phyloP scores from a whole-genome alignment of 139 green algal genomes.

The Spirogloea muscicola region DNA sequence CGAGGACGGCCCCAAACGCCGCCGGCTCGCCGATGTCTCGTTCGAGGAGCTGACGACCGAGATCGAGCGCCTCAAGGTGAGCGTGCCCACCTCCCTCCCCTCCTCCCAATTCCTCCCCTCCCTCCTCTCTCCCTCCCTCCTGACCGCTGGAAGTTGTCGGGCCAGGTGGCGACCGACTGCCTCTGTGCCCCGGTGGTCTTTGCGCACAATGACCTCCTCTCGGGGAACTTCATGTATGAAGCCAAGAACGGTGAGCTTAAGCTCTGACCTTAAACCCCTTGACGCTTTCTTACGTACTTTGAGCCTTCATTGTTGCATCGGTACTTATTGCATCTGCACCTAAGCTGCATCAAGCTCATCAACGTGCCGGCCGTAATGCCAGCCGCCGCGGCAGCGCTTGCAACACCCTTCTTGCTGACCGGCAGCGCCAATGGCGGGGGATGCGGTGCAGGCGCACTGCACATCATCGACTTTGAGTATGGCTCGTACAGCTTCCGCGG shows the following conservation, averaged over 20 bases:
- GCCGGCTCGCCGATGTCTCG: conserved; percentile 15
- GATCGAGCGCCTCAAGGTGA: no score
- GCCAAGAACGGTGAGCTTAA: conserved; percentile 21
- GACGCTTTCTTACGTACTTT: no score
- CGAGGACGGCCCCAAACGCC: conserved; percentile 30
- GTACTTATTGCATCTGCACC: no score
- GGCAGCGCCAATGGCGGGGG: no score
- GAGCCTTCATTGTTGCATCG: no score
- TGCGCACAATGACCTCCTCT: conserved; percentile 84
- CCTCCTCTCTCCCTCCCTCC: no score
- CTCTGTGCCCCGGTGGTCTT: conserved; percentile 65
- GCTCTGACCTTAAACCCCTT: background rate
- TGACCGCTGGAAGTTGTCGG: no score
- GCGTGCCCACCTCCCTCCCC: no score
- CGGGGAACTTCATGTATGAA: conserved; percentile 82
- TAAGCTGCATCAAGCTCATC: background rate
- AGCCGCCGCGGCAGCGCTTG: no score
- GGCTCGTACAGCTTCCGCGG: conserved; percentile 64
- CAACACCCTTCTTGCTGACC: no score
- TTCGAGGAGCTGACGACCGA: conserved; percentile 44
- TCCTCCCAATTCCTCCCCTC: no score
- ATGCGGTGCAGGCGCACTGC: conserved; percentile 50
- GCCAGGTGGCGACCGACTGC: background rate
- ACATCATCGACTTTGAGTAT: conserved; percentile 98
- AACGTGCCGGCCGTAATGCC: background rate